Evolutionary conservation across 169 alveolate species (phyloP).

Genomic region (Plasmodium cynomolgi): DNA sequence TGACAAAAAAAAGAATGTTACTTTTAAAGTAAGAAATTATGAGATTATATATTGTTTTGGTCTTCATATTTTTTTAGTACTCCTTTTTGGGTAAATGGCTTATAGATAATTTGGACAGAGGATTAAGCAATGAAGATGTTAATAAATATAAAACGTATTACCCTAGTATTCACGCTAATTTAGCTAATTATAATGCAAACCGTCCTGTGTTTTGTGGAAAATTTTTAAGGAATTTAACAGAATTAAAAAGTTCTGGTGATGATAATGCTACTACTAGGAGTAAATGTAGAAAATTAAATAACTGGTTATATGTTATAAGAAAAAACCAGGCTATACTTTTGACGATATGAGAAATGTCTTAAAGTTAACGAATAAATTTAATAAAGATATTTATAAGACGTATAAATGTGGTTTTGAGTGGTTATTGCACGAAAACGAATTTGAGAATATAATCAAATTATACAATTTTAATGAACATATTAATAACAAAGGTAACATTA

Average conservation of each 20-base stretch:
- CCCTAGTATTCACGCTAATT: not conserved
- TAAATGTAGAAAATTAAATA: not conserved
- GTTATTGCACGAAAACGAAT: not conserved
- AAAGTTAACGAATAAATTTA: not conserved
- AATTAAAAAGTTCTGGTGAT: not conserved
- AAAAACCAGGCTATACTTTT: not conserved
- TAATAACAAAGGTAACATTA: not conserved
- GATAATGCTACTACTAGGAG: not conserved
- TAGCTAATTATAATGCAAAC: not conserved
- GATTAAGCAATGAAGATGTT: not conserved
- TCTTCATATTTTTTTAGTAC: not conserved
- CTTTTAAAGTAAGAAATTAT: not conserved
- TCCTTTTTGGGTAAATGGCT: not conserved
- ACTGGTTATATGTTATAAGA: not conserved
- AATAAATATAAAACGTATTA: not conserved
- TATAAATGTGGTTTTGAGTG: not conserved
- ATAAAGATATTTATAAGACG: not conserved
- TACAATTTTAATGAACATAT: not conserved
- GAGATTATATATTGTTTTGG: not conserved
- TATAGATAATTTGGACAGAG: not conserved
- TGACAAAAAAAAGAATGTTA: not conserved
- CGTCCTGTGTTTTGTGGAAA: not conserved
- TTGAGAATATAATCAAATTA: not conserved
- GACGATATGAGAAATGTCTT: not conserved
- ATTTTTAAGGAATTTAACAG: not conserved